Base-by-base conservation (phyloP, 2,329 filamentous ascomycete genomes). In the Aureobasidium sp. region DNA sequence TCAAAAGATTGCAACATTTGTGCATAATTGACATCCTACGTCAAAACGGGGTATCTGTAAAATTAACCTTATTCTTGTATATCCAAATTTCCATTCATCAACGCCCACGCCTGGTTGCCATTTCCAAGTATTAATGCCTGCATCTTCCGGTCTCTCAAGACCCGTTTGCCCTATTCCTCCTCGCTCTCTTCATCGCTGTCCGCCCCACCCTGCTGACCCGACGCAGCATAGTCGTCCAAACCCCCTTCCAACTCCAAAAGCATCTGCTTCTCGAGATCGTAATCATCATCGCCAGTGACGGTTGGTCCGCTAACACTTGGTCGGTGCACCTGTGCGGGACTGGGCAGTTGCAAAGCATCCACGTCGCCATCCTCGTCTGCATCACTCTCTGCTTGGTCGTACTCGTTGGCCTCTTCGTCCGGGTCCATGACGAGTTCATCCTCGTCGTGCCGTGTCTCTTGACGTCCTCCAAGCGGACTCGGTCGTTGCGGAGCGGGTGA, bases 131-230 rank as follows among this genome's bases (percentile, higher is more conserved):
- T 29, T 11, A 19, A 17, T 19, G 21, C 44, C 19, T 8, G 37
- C 14, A 19, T 10, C 11, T 24, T 48, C 30, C 14, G 35, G 44
- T 12, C 14, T 2, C 12, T n/a, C 14, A 14, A 32, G 27, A 16
- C 25, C 14, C 12, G 14, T 27, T 24, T 11, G 10, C 29, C 22
- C 53, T 45, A 57, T 59, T 74, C 71, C 57, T 74, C 71, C 53
- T 74, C 73, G 55, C 70, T 73, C 58, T 74, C 71, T 56, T 70
- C 69, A 53, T 69, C 67, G 22, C 62, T 67, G 8, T 62, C 55
- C 12, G 66, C 30, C 11, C 37, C 38, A 1, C 30, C 30, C 21
- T 35, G 49, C 17, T 52, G 48, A 24, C 61, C 66, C 39, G 44
- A 53, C 17, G 55, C 51, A 32, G 54, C 57, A 35, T 56, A 57